phyloP scores from a whole-genome alignment of 2,329 filamentous ascomycete genomes.

The Trichothecium roseum region DNA sequence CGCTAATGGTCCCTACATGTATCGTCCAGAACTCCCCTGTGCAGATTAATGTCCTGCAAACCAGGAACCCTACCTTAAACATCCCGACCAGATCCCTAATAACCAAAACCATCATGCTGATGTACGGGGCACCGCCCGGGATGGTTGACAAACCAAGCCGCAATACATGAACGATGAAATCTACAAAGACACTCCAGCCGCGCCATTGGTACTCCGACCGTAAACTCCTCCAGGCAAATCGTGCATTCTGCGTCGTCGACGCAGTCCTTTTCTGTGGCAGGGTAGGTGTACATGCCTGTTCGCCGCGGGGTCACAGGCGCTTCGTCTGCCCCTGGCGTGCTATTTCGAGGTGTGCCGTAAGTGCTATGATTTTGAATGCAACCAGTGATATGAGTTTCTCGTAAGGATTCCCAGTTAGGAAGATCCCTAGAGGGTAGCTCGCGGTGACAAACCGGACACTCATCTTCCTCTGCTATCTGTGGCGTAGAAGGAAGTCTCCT shows the following conservation, averaged over 20 bases:
- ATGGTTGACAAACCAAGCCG: conserved; percentile 51
- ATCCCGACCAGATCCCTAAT: conserved; percentile 13
- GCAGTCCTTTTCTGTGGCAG: conserved; percentile 58
- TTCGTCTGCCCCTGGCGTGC: conserved; percentile 7
- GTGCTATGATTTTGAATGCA: conserved; percentile 48
- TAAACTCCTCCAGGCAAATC: conserved; percentile 58
- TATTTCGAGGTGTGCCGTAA: conserved; percentile 24
- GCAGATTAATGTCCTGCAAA: too few relatives aligned
- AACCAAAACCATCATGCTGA: conserved; percentile 52
- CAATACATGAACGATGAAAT: conserved; percentile 52
- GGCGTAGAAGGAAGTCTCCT: conserved; percentile 31
- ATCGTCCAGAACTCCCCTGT: too few relatives aligned
- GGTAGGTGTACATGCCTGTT: conserved; percentile 54
- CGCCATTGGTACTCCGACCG: conserved; percentile 52
- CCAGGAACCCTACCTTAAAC: too few relatives aligned
- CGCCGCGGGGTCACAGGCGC: conserved; percentile 28
- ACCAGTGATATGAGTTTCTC: conserved; percentile 46
- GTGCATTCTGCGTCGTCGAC: conserved; percentile 58
- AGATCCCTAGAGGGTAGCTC: conserved; percentile 53
- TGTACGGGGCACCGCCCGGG: conserved; percentile 56
- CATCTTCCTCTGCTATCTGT: conserved; percentile 60
- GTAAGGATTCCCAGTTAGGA: conserved; percentile 40
- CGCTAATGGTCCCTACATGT: too few relatives aligned
- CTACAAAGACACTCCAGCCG: conserved; percentile 56
- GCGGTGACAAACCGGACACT: conserved; percentile 66